These are phyloP conservation scores for Podaxis sp. DNA, from an alignment of 768 basidiomycete species.

Conservation along the genomic window DNA sequence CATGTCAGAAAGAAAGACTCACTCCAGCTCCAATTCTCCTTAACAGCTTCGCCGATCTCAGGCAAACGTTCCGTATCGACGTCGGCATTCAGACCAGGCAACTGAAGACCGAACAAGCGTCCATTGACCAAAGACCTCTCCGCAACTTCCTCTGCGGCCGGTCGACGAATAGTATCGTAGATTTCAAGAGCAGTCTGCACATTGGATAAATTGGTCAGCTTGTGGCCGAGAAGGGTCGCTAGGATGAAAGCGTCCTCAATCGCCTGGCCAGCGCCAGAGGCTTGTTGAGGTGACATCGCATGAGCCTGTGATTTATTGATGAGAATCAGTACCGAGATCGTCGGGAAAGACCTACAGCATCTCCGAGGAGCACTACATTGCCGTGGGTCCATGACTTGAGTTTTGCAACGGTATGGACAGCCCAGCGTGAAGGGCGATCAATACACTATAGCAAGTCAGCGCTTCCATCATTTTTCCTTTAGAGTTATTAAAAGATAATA, in stretches of 20 bases:
- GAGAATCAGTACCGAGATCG: background rate
- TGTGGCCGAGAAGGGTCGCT: slow-evolving; percentile 36
- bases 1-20: slow-evolving; percentile 1
- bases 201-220: slow-evolving; percentile 21
- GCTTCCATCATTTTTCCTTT: background rate
- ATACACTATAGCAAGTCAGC: slow-evolving; percentile 27
- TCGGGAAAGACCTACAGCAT: slow-evolving; percentile 33
- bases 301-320: slow-evolving; percentile 35
- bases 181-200: slow-evolving; percentile 31
- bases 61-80: slow-evolving; percentile 20
- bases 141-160: slow-evolving; percentile 31
- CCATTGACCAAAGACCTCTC: slow-evolving; percentile 29
- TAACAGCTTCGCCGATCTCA: slow-evolving; percentile 28
- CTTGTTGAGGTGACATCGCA: slow-evolving; percentile 46
- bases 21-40: slow-evolving; percentile 31
- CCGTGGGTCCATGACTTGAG: slow-evolving; percentile 38
- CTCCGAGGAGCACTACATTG: slow-evolving; percentile 43
- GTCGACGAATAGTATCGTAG: slow-evolving; percentile 39
- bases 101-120: slow-evolving; percentile 26
- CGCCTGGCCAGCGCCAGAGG: slow-evolving; percentile 49
- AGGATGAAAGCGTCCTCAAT: slow-evolving; percentile 57
- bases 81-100: slow-evolving; percentile 22
- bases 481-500: slow-evolving; percentile 19
- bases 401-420: slow-evolving; percentile 35
- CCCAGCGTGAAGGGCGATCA: slow-evolving; percentile 39